Evolutionary conservation across 2,329 filamentous ascomycete genomes (phyloP).

Genomic region (Phyllosticta ampelicida): DNA sequence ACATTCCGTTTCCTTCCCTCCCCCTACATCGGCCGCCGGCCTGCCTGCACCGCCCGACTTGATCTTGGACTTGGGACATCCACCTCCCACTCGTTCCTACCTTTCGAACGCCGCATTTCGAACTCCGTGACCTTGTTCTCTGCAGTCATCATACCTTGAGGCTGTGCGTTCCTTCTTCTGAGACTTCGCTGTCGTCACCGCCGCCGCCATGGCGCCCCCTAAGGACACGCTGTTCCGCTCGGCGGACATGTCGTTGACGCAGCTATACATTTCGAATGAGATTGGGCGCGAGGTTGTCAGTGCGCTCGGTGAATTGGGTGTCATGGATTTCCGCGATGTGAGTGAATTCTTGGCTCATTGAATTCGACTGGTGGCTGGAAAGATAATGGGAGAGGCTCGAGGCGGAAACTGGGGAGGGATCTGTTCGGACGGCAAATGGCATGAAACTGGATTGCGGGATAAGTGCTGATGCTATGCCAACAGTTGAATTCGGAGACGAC

Average conservation of each 20-base stretch:
- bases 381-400: not conserved
- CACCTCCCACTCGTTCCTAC: not conserved
- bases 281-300: slow-evolving; percentile 97
- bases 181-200: not conserved
- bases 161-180: not conserved
- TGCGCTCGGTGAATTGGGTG: slow-evolving; percentile 86
- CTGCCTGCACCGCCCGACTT: not conserved
- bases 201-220: slow-evolving; percentile 45
- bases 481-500: slow-evolving; percentile 88
- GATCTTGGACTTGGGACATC: not conserved
- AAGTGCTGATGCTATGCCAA: slow-evolving; percentile 2
- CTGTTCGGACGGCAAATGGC: not conserved
- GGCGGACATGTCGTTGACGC: slow-evolving; percentile 99
- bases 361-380: not conserved
- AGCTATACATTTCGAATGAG: slow-evolving; percentile 98
- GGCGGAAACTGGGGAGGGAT: not conserved
- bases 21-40: not conserved
- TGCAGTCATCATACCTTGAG: not conserved
- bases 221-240: slow-evolving; percentile 98
- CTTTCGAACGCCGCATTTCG: not conserved
- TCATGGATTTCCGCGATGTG: slow-evolving; percentile 97
- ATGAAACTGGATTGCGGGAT: not conserved
- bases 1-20: not conserved
- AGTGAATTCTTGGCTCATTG: slow-evolving; percentile 25
- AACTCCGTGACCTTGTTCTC: not conserved